Evolutionary conservation across 2,329 filamentous ascomycete species (phyloP).

Genomic region (Alternaria atra): DNA sequence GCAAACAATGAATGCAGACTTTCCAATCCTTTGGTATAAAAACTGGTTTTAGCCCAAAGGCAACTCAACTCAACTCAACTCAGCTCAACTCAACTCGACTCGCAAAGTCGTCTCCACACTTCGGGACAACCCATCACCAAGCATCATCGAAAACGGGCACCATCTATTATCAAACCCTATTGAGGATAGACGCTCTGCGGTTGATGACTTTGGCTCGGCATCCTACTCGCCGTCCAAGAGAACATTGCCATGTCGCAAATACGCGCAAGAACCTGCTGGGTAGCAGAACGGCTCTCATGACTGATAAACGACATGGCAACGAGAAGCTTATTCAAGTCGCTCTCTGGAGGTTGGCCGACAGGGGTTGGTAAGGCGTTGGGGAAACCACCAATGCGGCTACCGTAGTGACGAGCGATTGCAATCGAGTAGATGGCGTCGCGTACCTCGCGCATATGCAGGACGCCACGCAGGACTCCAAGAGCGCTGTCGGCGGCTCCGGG

Average conservation of each 20-base stretch:
- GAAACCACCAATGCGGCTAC: slow-evolving; percentile 64
- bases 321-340: slow-evolving; percentile 55
- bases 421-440: slow-evolving; percentile 91
- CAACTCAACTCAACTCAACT: not conserved
- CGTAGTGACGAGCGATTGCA: slow-evolving; percentile 78
- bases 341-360: slow-evolving; percentile 43
- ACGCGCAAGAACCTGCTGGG: slow-evolving; percentile 59
- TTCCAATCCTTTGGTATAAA: slow-evolving; percentile 4
- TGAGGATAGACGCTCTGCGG: slow-evolving; percentile 6
- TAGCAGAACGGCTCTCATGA: slow-evolving; percentile 56
- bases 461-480: slow-evolving; percentile 70
- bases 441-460: slow-evolving; percentile 84
- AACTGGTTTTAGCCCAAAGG: not conserved
- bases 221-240: slow-evolving; percentile 52
- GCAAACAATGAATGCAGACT: slow-evolving; percentile 8
- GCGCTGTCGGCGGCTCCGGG: slow-evolving; percentile 71
- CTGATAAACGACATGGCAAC: slow-evolving; percentile 60
- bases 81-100: not conserved
- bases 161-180: not conserved
- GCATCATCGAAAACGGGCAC: no score
- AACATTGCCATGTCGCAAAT: slow-evolving; percentile 60
- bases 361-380: slow-evolving; percentile 50
- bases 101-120: no score
- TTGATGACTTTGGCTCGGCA: slow-evolving; percentile 11
- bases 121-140: no score